Evolutionary conservation across 345 rosid species (phyloP).

Genomic region (Salix purpurea): DNA sequence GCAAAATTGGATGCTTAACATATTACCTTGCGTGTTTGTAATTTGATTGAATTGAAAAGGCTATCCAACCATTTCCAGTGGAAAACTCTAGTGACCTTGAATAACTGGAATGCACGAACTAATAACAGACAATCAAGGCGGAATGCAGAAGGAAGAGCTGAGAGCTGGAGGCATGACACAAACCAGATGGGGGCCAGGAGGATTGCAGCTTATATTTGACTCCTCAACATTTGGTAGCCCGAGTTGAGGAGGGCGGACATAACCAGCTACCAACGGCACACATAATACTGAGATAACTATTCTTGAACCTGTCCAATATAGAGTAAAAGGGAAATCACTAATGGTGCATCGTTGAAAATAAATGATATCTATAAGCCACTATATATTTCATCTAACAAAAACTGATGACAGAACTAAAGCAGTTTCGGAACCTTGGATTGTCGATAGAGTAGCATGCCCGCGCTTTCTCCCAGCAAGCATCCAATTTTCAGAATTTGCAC

Average conservation of each 20-base stretch:
- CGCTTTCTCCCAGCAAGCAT: constrained; percentile 98
- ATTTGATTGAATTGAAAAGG: background rate
- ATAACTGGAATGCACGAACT: background rate
- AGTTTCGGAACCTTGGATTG: constrained; percentile 52
- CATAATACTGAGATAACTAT: constrained; percentile 72
- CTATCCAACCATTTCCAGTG: background rate
- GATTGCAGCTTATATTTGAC: constrained; percentile 69
- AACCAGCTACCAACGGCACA: constrained; percentile 80
- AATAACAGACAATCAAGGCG: constrained; percentile 36
- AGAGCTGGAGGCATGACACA: constrained; percentile 84
- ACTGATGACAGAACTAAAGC: constrained; percentile 1
- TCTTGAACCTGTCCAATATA: constrained; percentile 52
- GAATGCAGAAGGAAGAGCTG: constrained; percentile 79
- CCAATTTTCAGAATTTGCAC: constrained; percentile 74
- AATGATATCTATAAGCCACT: background rate
- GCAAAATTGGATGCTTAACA: background rate
- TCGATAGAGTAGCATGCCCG: constrained; percentile 69
- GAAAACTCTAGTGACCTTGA: background rate
- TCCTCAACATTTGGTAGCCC: constrained; percentile 58
- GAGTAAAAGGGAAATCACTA: background rate
- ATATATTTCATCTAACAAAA: background rate
- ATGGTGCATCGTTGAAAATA: background rate
- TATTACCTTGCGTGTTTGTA: background rate
- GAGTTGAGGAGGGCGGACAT: constrained; percentile 79
- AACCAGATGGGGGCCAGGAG: constrained; percentile 72